Evolutionary conservation across 352 stramenopile genomes (phyloP).

Genomic region (Phytopythium kandeliae): DNA sequence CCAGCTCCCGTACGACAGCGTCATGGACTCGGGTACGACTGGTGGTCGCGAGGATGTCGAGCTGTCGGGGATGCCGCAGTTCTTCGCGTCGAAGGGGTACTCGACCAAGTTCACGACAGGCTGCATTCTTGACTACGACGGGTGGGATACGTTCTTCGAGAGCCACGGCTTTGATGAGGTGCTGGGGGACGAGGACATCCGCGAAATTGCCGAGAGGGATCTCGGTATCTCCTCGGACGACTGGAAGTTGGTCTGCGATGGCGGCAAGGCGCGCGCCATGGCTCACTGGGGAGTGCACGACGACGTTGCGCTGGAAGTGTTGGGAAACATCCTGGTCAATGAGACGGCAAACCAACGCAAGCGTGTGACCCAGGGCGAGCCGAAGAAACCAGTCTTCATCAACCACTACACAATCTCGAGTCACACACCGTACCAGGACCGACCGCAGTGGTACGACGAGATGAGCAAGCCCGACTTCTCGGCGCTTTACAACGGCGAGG

Average conservation of each 20-base stretch:
- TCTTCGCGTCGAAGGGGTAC: slow-evolving; percentile 54
- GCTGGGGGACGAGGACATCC: slow-evolving; percentile 29
- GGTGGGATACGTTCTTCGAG: slow-evolving; percentile 53
- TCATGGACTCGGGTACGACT: slow-evolving; percentile 43
- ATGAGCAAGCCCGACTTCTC: slow-evolving; percentile 16
- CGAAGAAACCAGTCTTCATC: slow-evolving; percentile 36
- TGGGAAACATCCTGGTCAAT: slow-evolving; percentile 30
- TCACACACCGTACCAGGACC: slow-evolving; percentile 57
- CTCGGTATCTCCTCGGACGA: slow-evolving; percentile 19
- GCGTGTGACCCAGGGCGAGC: too few species aligned
- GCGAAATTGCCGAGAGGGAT: slow-evolving; percentile 40
- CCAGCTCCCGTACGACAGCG: slow-evolving; percentile 56
- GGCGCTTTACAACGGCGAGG: slow-evolving; percentile 37
- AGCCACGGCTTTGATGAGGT: slow-evolving; percentile 54
- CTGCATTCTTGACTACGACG: slow-evolving; percentile 47
- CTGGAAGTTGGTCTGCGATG: too few species aligned
- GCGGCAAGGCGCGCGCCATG: slow-evolving; percentile 44
- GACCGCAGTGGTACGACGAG: slow-evolving; percentile 43
- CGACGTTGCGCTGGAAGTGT: slow-evolving; percentile 52
- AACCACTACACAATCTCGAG: slow-evolving; percentile 76
- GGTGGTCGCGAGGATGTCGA: slow-evolving; percentile 22
- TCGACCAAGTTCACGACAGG: slow-evolving; percentile 60
- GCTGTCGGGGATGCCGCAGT: slow-evolving; percentile 46
- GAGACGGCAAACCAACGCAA: too few species aligned
- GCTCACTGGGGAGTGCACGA: slow-evolving; percentile 69